Base-by-base conservation (phyloP, 441 rosid genomes). In the Erysimum pusillum region DNA sequence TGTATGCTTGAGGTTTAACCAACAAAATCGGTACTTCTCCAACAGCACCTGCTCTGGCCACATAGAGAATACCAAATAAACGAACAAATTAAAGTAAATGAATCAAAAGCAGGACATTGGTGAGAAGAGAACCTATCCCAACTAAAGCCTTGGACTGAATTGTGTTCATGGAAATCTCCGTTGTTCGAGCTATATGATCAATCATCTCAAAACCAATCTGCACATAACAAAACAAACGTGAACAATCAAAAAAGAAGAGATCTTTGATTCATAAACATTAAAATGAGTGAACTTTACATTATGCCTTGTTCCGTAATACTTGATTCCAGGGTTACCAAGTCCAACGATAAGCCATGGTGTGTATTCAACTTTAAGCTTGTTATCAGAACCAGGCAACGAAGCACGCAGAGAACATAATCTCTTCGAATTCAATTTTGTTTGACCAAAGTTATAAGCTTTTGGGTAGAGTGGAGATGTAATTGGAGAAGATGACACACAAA, bases 151-250 rank as follows among this genome's bases (percentile, higher is more conserved):
- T 91, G 9, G 98, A 90, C 70, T 91, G 98, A 63, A 93, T 87
- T 0, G 97, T 88, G 77, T 90, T 90, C 85, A 93, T 74, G 8
- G 72, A 57, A 63, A 90, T 74, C n/a, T 91, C 86, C 62, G 83
- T 87, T 0, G 84, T 78, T 76, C 44, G 54, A 36, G 97, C 86
- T 73, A 93, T 81, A 59, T 49, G 76, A 80, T 93, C 97, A 64
- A 93, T 86, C 96, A 90, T 91, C 80, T 93, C 98, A 70, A 93
- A 93, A 71, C 97, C 97, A 87, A 93, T 91, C 96, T 93, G 84
- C 60, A 10, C 13, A 74, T 14, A 34, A 14, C 31, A 41, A 52
- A 35, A 22, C 10, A n/a, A 73, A 31, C 44, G 0, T 56, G 0
- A 44, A 22, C 31, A 49, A 35, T 49, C 25, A 2, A 25, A 46